These are phyloP conservation scores for Flaveria trinervia DNA, from an alignment of 129 eudicot genomes.

Conservation along the genomic window DNA sequence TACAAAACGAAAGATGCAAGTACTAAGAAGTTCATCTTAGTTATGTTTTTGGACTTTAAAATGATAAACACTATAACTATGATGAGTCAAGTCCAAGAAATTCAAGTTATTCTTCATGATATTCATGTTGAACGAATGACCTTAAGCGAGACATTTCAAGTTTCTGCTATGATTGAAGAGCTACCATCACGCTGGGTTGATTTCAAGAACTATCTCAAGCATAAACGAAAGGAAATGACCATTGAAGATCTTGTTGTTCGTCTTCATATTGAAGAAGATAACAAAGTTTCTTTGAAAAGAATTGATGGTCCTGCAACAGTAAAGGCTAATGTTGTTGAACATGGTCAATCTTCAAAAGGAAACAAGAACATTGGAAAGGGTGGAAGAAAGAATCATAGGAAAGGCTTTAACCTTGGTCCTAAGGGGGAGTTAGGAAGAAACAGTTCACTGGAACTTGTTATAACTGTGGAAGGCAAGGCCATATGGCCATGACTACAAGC, in stretches of 20 bases:
- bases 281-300: neutral
- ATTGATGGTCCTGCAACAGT: neutral
- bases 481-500: neutral
- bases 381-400: neutral
- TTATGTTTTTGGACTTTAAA: no score
- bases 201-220: neutral
- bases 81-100: neutral
- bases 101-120: neutral
- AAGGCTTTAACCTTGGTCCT: neutral
- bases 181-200: neutral
- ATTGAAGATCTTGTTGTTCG: neutral
- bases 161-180: no score
- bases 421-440: neutral
- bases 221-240: neutral
- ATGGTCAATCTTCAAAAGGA: neutral
- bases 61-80: neutral
- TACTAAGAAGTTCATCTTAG: neutral
- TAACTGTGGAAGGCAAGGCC: neutral
- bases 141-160: neutral
- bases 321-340: neutral
- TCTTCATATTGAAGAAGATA: neutral
- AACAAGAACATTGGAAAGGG: neutral
- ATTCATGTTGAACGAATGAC: neutral
- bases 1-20: neutral
- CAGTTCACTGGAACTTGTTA: neutral